Evolutionary conservation across 2,329 filamentous ascomycete genomes (phyloP).

Genomic region (Aureobasidium sp.): DNA sequence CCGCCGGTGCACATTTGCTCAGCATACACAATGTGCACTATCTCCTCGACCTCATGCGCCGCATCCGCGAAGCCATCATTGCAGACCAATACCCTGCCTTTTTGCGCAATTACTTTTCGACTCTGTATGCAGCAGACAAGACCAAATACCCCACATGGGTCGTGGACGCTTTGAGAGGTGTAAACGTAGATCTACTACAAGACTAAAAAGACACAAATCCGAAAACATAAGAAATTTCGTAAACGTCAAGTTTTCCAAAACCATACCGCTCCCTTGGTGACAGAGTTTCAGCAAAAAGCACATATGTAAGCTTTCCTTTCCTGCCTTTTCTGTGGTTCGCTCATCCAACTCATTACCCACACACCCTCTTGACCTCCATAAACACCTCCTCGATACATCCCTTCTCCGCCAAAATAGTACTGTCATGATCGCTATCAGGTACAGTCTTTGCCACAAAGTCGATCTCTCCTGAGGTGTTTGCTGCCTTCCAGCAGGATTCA

Average conservation of each 20-base stretch:
- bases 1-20: constrained; percentile 74
- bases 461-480: constrained; percentile 23
- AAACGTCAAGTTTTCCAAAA: too few species aligned
- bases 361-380: not conserved
- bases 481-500: constrained; percentile 31
- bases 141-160: constrained; percentile 73
- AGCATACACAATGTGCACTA: constrained; percentile 97
- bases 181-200: constrained; percentile 67
- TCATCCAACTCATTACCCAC: not conserved
- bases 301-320: too few species aligned
- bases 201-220: not conserved
- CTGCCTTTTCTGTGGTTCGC: too few species aligned
- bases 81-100: constrained; percentile 74
- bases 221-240: too few species aligned
- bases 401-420: constrained; percentile 13
- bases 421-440: constrained; percentile 34
- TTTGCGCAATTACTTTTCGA: constrained; percentile 66
- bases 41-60: constrained; percentile 73
- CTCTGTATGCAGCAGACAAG: constrained; percentile 57
- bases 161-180: constrained; percentile 64
- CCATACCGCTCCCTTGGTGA: too few species aligned
- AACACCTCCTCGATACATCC: not conserved
- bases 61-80: constrained; percentile 67
- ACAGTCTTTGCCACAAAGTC: constrained; percentile 27
- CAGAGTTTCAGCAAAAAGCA: too few species aligned